Conservation (phyloP, 108 stramenopile genomes). For the Mediolabrus comicus region DNA sequence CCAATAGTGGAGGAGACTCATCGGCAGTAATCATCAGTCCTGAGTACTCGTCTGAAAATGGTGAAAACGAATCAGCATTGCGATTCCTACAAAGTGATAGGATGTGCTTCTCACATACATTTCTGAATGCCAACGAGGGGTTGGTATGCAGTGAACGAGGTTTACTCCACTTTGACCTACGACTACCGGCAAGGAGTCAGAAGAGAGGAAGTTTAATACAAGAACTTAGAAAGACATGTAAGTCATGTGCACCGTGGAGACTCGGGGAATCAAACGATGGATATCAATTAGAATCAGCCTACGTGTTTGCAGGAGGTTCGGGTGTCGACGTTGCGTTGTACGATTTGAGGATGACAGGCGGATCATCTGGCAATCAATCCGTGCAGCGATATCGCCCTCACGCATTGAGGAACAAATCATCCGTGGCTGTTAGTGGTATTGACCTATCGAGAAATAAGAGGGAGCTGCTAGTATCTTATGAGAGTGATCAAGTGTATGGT, state of each 20-base stretch:
- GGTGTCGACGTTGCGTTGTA: slow-evolving; percentile 59
- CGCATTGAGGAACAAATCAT: slow-evolving; percentile 18
- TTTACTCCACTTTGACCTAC: slow-evolving; percentile 68
- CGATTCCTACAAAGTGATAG: slow-evolving; percentile 15
- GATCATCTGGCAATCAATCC: slow-evolving; percentile 13
- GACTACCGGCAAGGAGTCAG: slow-evolving; percentile 67
- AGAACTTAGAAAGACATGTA: slow-evolving; percentile 45
- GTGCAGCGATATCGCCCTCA: slow-evolving; percentile 61
- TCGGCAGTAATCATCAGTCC: slow-evolving; percentile 58
- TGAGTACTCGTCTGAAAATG: slow-evolving; percentile 47
- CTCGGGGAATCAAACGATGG: not conserved
- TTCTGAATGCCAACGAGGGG: slow-evolving; percentile 64
- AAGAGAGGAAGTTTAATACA: slow-evolving; percentile 47
- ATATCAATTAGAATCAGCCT: slow-evolving; percentile 58
- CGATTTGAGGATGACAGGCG: slow-evolving; percentile 76
- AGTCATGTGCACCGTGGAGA: slow-evolving; percentile 65
- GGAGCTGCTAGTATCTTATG: slow-evolving; percentile 77
- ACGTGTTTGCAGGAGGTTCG: slow-evolving; percentile 71
- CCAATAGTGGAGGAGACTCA: slow-evolving; percentile 21
- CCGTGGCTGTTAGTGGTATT: slow-evolving; percentile 76
- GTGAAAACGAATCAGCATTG: slow-evolving; percentile 21
- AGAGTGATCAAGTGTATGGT: slow-evolving; percentile 83
- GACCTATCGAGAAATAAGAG: slow-evolving; percentile 65
- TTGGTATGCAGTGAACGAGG: slow-evolving; percentile 79
- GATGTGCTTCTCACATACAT: slow-evolving; percentile 82